Conservation (phyloP, 257 asterid genomes). For the Rehmannia glutinosa region DNA sequence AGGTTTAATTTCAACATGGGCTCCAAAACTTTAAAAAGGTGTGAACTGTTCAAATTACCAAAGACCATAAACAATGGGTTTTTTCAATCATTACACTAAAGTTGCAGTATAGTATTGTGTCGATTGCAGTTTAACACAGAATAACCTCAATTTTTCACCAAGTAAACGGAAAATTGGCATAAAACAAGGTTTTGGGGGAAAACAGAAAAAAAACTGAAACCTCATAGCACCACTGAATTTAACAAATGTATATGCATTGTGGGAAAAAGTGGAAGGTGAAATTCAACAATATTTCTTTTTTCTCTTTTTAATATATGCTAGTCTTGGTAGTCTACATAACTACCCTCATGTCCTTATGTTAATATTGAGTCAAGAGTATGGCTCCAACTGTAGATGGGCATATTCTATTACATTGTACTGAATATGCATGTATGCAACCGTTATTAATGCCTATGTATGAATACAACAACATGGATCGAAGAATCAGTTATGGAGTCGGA, state of each 20-base stretch:
- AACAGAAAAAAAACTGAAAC: not conserved
- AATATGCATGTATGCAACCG: no score
- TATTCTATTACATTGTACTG: not conserved
- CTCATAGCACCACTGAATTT: constrained; percentile 3
- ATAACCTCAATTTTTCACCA: not conserved
- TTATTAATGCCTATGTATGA: not conserved
- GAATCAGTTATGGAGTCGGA: not conserved
- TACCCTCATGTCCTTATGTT: not conserved
- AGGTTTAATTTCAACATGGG: not conserved
- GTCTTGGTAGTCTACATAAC: not conserved
- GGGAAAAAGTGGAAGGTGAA: not conserved
- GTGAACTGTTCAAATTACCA: not conserved
- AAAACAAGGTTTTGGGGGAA: not conserved
- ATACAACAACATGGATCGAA: not conserved
- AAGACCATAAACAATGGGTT: not conserved
- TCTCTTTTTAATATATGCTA: not conserved
- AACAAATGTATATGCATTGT: not conserved
- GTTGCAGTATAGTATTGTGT: not conserved
- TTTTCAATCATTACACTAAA: not conserved
- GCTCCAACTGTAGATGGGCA: not conserved
- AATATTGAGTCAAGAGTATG: not conserved
- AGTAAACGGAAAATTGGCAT: not conserved
- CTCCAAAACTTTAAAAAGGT: not conserved
- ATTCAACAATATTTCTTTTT: not conserved
- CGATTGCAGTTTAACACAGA: not conserved